These are phyloP conservation scores for Dinochytrium kinnereticum DNA, from an alignment of 371 early-diverging fungal genomes.

Conservation along the genomic window DNA sequence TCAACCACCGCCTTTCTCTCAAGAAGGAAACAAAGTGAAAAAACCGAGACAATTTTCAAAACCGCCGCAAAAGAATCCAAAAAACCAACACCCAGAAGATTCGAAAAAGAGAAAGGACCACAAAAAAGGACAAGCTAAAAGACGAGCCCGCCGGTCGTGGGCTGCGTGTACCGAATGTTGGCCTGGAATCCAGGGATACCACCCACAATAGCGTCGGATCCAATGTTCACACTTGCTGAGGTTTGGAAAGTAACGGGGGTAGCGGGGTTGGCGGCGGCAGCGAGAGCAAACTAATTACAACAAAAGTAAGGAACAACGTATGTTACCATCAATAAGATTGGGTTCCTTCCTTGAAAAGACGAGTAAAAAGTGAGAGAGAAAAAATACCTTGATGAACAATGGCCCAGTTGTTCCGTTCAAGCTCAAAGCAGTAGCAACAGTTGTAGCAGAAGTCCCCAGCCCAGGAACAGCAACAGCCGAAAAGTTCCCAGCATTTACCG, in stretches of 20 bases:
- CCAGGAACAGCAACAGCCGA: not conserved
- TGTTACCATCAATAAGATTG: not conserved
- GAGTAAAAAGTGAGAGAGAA: not conserved
- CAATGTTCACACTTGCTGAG: not conserved
- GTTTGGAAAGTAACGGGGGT: not conserved
- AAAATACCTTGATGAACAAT: constrained; percentile 1
- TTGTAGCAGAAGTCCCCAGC: no score
- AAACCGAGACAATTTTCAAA: no score
- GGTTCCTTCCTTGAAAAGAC: not conserved
- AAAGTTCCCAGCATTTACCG: not conserved
- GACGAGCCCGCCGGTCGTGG: no score
- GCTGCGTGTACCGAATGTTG: not conserved
- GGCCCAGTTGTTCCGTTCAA: not conserved
- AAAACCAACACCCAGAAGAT: no score
- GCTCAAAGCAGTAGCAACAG: not conserved
- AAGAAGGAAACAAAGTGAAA: no score
- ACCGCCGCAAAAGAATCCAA: no score
- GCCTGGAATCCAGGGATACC: not conserved
- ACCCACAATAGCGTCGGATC: not conserved
- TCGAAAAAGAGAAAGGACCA: no score
- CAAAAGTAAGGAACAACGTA: not conserved
- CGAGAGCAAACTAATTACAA: not conserved
- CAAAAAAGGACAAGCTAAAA: no score
- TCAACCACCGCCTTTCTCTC: no score
- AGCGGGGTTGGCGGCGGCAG: not conserved